Conservation (phyloP, 1,284 basidiomycete species). For the Rhodotorula sp. region DNA sequence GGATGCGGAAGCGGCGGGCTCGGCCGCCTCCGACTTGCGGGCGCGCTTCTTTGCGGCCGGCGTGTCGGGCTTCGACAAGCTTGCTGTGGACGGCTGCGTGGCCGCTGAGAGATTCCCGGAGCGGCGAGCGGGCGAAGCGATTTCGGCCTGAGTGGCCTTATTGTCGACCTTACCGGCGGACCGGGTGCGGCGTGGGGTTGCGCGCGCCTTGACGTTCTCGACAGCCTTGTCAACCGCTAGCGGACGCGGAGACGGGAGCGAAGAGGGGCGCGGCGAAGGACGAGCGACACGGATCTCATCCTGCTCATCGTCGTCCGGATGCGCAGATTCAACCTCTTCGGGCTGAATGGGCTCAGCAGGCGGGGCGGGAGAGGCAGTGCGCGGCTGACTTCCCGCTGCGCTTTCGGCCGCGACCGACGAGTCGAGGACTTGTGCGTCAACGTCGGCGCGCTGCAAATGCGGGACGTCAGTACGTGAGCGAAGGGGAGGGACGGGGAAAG, state of each 20-base stretch:
- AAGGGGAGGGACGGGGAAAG: neutral
- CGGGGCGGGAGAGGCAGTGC: too few relatives aligned
- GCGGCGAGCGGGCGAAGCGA: conserved; percentile 9
- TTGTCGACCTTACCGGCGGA: neutral
- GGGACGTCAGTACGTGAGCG: neutral
- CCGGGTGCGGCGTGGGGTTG: neutral
- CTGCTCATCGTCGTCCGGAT: neutral
- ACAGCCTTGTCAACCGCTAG: neutral
- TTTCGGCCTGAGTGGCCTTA: neutral
- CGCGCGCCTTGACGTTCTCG: neutral
- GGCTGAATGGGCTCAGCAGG: too few relatives aligned
- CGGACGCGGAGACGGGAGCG: neutral
- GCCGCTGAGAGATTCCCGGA: conserved; percentile 6
- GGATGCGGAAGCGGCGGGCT: neutral
- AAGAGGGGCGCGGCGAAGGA: neutral
- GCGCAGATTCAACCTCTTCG: too few relatives aligned
- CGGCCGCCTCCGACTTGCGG: neutral
- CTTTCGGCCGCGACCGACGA: too few relatives aligned
- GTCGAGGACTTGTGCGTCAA: neutral
- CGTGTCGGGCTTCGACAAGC: neutral
- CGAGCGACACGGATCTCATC: neutral
- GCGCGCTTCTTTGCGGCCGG: neutral
- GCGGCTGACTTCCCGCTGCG: too few relatives aligned
- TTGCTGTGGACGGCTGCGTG: neutral
- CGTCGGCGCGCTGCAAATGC: neutral